Percentiles rank a stretch among this genome's conserved stretches.
Conservation (phyloP, 2,329 filamentous ascomycete species). For the Epichloe bromicola region DNA sequence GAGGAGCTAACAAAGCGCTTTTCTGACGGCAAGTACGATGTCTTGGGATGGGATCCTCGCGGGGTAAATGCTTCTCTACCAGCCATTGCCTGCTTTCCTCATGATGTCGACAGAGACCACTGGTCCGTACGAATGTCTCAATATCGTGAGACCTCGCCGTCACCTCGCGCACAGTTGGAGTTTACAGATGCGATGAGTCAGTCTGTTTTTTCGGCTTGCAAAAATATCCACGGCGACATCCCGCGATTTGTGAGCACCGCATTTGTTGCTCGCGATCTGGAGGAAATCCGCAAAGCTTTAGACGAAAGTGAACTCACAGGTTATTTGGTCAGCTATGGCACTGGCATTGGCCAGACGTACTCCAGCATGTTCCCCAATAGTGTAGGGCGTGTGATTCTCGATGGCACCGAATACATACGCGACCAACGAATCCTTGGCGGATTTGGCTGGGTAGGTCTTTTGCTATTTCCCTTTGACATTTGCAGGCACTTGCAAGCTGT, state of each 20-base stretch:
- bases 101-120: slow-evolving; percentile 31
- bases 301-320: slow-evolving; percentile 34
- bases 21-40: slow-evolving; percentile 30
- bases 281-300: slow-evolving; percentile 32
- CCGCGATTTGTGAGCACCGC: slow-evolving; percentile 33
- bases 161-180: slow-evolving; percentile 25
- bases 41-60: slow-evolving; percentile 42
- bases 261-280: slow-evolving; percentile 34
- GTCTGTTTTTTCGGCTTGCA: slow-evolving; percentile 29
- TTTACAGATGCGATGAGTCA: slow-evolving; percentile 33
- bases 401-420: slow-evolving; percentile 34
- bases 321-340: slow-evolving; percentile 39
- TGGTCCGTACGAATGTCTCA: slow-evolving; percentile 28
- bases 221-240: slow-evolving; percentile 29
- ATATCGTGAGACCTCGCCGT: slow-evolving; percentile 24
- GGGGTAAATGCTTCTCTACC: slow-evolving; percentile 37
- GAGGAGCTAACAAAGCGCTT: slow-evolving; percentile 27
- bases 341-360: slow-evolving; percentile 38
- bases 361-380: slow-evolving; percentile 36
- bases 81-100: slow-evolving; percentile 31
- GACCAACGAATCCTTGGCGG: slow-evolving; percentile 33
- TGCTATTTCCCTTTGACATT: neutral
- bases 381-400: slow-evolving; percentile 34
- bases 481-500: neutral
- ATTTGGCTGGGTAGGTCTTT: slow-evolving; percentile 23